Evolutionary conservation across 2,329 filamentous ascomycete genomes (phyloP), one percentile per base, ranked within the genome.

Genomic region (Penicillium palitans): DNA sequence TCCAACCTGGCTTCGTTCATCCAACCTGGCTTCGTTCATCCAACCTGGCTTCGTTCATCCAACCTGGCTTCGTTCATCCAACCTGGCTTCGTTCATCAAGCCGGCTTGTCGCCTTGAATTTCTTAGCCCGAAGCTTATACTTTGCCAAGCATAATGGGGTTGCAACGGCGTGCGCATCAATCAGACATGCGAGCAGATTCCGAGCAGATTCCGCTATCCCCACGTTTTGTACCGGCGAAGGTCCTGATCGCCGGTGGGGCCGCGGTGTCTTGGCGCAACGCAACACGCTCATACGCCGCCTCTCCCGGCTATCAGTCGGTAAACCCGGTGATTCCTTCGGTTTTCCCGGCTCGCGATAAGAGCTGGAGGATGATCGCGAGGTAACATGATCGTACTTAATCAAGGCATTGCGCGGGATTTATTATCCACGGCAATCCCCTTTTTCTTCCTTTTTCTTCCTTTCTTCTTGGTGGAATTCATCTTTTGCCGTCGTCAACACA

Each of bases 341-440:
- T 13, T 41, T 52, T 29, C 27, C 49, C 41, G 49, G 6, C 6
- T 5, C 3, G 19, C n/a, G 55, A 57, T 57, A 53, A 57, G 39
- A 47, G 10, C 25, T 29, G 21, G 19, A n/a, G 5, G 21, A 37
- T 52, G 17, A 25, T 29, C n/a, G 29, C 4, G 19, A 24, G 21
- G 19, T 35, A 27, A 9, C 41, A 24, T 47, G 37, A 47, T 39
- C 24, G 40, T 51, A 52, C 21, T 56, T 51, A 42, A 2, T 24
- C 9, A 6, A n/a, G 24, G 29, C 9, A 31, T 24, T 29, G n/a
- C 10, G 10, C 8, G 17, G 10, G 6, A 33, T 37, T 31, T 25
- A n/a, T 35, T 48, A 17, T 12, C n/a, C 21, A 10, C 19, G 9
- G 37, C 19, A 10, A 12, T 10, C 31, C 35, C 25, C 10, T 21